Percentiles rank a stretch among this genome's conserved stretches.
phyloP scores from a whole-genome alignment of 129 eudicot genomes.

The Centrapalus pauciflorus region DNA sequence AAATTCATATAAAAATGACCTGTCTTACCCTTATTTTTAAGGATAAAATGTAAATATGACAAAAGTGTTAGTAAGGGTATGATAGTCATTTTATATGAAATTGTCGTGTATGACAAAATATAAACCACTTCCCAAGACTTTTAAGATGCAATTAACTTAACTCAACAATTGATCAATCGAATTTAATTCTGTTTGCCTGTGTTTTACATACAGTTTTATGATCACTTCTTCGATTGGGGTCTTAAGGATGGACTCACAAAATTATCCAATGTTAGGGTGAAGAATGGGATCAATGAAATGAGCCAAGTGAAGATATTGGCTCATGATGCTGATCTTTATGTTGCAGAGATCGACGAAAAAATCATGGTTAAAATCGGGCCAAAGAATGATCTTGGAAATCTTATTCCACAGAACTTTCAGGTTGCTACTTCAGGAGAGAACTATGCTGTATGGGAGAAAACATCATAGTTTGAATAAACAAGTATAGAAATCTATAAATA shows the following conservation, averaged over 20 bases:
- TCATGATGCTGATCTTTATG: constrained; percentile 59
- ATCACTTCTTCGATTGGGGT: constrained; percentile 76
- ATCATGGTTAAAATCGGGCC: constrained; percentile 57
- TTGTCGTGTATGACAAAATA: no score
- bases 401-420: constrained; percentile 45
- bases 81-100: no score
- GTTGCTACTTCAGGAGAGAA: constrained; percentile 52
- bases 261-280: constrained; percentile 31
- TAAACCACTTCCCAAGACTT: no score
- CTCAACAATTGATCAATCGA: no score
- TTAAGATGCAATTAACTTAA: no score
- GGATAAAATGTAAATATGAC: no score
- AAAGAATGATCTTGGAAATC: constrained; percentile 44
- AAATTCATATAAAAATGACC: no score
- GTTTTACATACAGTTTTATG: constrained; percentile 49
- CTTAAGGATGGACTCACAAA: constrained; percentile 46
- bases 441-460: constrained; percentile 58
- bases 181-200: neutral
- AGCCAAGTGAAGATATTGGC: constrained; percentile 67
- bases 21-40: no score
- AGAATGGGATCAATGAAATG: constrained; percentile 44
- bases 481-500: no score
- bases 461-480: neutral
- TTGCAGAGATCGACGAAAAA: constrained; percentile 56
- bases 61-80: no score